These are phyloP conservation scores for Gossypium davidsonii DNA, from an alignment of 441 rosid species.

Conservation along the genomic window DNA sequence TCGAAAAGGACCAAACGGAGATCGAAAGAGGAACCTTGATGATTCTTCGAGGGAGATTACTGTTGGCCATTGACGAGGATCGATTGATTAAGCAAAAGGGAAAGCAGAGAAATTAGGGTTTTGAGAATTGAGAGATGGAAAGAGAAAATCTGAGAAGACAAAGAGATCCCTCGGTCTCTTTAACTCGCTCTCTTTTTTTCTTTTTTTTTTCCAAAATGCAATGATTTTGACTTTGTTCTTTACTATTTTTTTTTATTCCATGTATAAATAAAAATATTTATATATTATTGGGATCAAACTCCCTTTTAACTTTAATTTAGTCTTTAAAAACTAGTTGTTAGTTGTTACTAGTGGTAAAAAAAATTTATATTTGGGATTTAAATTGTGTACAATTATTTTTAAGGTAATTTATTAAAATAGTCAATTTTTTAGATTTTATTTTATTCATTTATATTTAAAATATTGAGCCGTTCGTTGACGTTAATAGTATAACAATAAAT, in stretches of 20 bases:
- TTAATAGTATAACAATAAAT: rapidly evolving
- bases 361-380: no score
- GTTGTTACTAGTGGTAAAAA: no score
- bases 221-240: neutral
- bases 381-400: no score
- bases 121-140: constrained; percentile 19
- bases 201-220: neutral
- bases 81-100: constrained; percentile 17
- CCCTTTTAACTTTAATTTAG: no score
- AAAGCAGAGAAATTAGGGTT: constrained; percentile 26
- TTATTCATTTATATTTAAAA: no score
- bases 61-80: constrained; percentile 59
- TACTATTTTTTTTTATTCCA: neutral
- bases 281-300: no score
- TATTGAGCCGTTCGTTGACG: no score
- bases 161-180: neutral
- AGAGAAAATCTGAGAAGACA: neutral
- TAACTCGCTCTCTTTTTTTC: no score
- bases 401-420: no score
- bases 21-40: constrained; percentile 58
- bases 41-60: constrained; percentile 95
- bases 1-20: constrained; percentile 12
- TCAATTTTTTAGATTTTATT: no score
- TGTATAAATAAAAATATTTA: neutral
- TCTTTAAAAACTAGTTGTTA: no score